Evolutionary conservation across 2,329 filamentous ascomycete genomes (phyloP).

Genomic region (Endocalyx cinctus): DNA sequence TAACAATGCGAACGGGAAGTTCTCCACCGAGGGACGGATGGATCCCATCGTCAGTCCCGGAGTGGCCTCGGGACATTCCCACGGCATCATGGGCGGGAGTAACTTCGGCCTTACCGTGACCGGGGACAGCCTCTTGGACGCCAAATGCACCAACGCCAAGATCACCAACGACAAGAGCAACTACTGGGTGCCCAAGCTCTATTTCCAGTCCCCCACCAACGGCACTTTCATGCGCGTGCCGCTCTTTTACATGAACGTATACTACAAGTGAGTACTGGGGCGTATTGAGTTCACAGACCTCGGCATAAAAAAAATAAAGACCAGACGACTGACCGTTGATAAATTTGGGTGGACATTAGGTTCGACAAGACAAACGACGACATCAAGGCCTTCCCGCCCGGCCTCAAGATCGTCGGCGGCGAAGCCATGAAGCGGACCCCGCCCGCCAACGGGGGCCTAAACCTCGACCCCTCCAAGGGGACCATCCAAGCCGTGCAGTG

Average conservation of each 20-base stretch:
- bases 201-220: conserved; percentile 58
- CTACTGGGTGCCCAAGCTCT: conserved; percentile 72
- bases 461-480: conserved; percentile 48
- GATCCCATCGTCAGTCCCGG: conserved; percentile 67
- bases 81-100: conserved; percentile 65
- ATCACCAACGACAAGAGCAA: conserved; percentile 64
- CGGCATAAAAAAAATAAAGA: no score
- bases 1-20: conserved; percentile 49
- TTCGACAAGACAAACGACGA: conserved; percentile 60
- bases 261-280: conserved; percentile 70
- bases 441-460: conserved; percentile 42
- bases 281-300: no score
- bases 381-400: conserved; percentile 63
- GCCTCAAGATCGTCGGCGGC: conserved; percentile 67
- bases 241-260: conserved; percentile 67
- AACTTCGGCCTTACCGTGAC: conserved; percentile 58
- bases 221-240: conserved; percentile 62
- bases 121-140: conserved; percentile 52
- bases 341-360: no score
- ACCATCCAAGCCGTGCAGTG: conserved; percentile 51
- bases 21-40: conserved; percentile 52
- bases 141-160: conserved; percentile 64
- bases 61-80: conserved; percentile 53
- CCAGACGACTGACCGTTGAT: no score
- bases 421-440: conserved; percentile 53